Evolutionary conservation across 1,284 basidiomycete genomes (phyloP).

Genomic region (Lentinus polychrous): DNA sequence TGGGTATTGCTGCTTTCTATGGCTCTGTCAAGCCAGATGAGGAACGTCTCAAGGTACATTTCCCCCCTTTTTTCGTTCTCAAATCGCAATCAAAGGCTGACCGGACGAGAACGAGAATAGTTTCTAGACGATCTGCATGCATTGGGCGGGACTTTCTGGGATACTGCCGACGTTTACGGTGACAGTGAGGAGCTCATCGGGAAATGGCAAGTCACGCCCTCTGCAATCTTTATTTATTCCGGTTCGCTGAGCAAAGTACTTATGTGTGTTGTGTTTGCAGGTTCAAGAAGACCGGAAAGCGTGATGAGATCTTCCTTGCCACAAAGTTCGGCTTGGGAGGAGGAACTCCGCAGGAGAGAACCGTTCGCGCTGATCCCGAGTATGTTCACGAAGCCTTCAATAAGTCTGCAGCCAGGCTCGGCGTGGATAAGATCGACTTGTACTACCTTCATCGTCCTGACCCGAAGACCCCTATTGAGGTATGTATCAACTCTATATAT

Average conservation of each 20-base stretch:
- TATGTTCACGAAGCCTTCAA: conserved; percentile 30
- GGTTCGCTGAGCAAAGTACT: too few species aligned
- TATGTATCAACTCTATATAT: conserved; percentile 28
- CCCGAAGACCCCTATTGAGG: conserved; percentile 1
- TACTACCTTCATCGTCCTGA: conserved; percentile 32
- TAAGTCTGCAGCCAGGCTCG: conserved; percentile 33
- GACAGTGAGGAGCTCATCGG: conserved; percentile 21
- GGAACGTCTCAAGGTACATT: conserved; percentile 21
- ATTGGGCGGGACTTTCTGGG: conserved; percentile 22
- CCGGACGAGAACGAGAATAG: too few species aligned
- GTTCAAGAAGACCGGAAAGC: conserved; percentile 32
- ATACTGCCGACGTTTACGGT: conserved; percentile 25
- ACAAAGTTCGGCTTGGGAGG: conserved; percentile 42
- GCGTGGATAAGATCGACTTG: conserved; percentile 40
- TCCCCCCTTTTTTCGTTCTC: too few species aligned
- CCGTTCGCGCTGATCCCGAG: conserved; percentile 27
- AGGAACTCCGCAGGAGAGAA: conserved; percentile 8
- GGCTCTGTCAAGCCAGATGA: conserved; percentile 18
- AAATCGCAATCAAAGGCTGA: too few species aligned
- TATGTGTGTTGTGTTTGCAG: not conserved
- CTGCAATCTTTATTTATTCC: too few species aligned
- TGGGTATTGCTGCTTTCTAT: conserved; percentile 19
- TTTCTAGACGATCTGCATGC: conserved; percentile 18
- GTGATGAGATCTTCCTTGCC: conserved; percentile 37
- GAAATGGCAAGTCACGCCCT: conserved; percentile 21